phyloP scores from a whole-genome alignment of 2,329 filamentous ascomycete species.

The Venturia effusa region DNA sequence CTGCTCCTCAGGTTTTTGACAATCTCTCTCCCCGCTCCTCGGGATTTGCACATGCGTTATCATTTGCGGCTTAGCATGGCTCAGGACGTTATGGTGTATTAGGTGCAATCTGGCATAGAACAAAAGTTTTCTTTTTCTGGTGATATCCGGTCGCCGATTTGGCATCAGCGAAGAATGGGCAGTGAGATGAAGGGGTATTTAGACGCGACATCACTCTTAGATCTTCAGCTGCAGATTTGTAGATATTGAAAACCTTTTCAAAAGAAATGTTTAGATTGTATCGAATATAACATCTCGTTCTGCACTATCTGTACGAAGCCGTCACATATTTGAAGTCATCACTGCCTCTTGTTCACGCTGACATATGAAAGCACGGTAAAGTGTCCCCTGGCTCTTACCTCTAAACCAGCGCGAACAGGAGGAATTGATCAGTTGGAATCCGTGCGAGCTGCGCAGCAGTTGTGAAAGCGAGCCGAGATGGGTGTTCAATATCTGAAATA shows the following conservation, averaged over 20 bases:
- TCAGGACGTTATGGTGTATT: background rate
- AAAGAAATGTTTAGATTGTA: background rate
- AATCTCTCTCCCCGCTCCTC: background rate
- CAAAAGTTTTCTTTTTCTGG: background rate
- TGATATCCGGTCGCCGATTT: background rate
- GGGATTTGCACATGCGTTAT: background rate
- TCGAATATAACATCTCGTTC: background rate
- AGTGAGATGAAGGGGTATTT: background rate
- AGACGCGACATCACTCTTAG: background rate
- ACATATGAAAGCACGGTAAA: too few species aligned
- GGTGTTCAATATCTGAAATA: too few species aligned
- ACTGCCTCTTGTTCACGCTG: too few species aligned
- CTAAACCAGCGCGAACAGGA: too few species aligned
- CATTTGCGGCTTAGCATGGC: background rate
- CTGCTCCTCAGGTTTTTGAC: conserved; percentile 4
- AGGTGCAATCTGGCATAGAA: background rate
- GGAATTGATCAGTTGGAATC: too few species aligned
- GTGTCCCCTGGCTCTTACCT: too few species aligned
- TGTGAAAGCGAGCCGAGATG: too few species aligned
- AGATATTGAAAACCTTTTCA: background rate
- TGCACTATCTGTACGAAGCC: too few species aligned
- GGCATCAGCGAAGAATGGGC: background rate
- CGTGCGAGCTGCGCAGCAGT: too few species aligned
- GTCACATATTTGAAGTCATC: too few species aligned
- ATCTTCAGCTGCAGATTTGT: background rate